phyloP scores from a whole-genome alignment of 257 asterid species.

The Nicotiana otophora region DNA sequence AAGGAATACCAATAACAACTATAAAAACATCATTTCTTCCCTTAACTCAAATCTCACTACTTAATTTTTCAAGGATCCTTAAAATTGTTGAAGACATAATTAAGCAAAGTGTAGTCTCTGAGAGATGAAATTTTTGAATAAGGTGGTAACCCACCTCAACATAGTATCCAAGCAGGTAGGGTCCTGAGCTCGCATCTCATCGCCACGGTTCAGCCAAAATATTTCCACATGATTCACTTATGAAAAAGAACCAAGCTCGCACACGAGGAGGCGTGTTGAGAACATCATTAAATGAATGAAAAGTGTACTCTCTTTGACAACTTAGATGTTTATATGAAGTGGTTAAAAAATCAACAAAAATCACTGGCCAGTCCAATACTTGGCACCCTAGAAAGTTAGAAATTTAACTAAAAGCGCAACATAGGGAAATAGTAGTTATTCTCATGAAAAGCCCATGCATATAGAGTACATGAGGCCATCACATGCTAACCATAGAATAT shows the following conservation, averaged over 20 bases:
- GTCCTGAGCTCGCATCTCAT: background rate
- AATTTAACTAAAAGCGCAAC: background rate
- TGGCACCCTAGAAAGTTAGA: background rate
- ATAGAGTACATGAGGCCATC: background rate
- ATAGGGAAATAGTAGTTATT: background rate
- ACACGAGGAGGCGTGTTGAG: background rate
- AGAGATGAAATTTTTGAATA: too few species aligned
- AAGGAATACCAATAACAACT: background rate
- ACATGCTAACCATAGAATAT: background rate
- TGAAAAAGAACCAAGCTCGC: background rate
- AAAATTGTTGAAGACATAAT: background rate
- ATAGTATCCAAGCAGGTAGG: background rate
- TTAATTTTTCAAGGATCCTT: background rate
- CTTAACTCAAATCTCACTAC: background rate
- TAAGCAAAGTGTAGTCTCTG: background rate
- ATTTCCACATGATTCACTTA: background rate
- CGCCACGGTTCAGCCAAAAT: background rate
- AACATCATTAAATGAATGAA: background rate
- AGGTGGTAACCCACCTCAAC: background rate
- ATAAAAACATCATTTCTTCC: background rate
- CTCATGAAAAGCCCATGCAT: background rate
- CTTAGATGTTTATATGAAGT: background rate
- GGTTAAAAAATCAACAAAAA: background rate
- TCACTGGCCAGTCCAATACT: background rate
- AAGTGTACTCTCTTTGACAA: background rate